These are phyloP conservation scores for Sinapis alba DNA, from an alignment of 441 rosid genomes.

Conservation along the genomic window DNA sequence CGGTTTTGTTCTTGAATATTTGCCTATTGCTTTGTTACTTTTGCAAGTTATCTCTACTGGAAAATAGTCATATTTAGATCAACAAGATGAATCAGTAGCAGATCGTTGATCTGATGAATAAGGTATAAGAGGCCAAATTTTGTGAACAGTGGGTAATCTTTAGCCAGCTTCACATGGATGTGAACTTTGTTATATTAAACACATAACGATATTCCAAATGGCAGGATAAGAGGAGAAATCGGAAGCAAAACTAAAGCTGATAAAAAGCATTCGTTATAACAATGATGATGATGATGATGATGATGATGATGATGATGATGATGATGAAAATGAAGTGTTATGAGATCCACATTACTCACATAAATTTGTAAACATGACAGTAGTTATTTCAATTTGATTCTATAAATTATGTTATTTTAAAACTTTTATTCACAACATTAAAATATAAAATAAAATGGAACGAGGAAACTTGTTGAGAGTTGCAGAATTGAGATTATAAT, in stretches of 20 bases:
- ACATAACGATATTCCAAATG: conserved; percentile 30
- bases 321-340: too few species aligned
- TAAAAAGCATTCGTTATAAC: conserved; percentile 36
- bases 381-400: too few species aligned
- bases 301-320: conserved; percentile 44
- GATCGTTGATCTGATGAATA: conserved; percentile 40
- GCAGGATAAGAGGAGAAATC: conserved; percentile 40
- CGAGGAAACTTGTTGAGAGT: too few species aligned
- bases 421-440: too few species aligned
- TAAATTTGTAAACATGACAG: too few species aligned
- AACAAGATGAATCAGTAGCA: conserved; percentile 70
- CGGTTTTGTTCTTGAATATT: not conserved
- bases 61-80: conserved; percentile 76
- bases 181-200: conserved; percentile 39
- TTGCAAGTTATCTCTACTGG: conserved; percentile 83
- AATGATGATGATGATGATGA: conserved; percentile 45
- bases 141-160: conserved; percentile 48
- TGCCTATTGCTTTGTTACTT: not conserved
- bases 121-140: conserved; percentile 44
- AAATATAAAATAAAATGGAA: too few species aligned
- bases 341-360: too few species aligned
- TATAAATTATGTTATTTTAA: too few species aligned
- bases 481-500: too few species aligned
- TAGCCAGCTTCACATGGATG: conserved; percentile 36
- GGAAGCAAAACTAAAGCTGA: conserved; percentile 22